These are phyloP conservation scores for Euphorbia celastroides DNA, from an alignment of 441 rosid species.

Conservation along the genomic window DNA sequence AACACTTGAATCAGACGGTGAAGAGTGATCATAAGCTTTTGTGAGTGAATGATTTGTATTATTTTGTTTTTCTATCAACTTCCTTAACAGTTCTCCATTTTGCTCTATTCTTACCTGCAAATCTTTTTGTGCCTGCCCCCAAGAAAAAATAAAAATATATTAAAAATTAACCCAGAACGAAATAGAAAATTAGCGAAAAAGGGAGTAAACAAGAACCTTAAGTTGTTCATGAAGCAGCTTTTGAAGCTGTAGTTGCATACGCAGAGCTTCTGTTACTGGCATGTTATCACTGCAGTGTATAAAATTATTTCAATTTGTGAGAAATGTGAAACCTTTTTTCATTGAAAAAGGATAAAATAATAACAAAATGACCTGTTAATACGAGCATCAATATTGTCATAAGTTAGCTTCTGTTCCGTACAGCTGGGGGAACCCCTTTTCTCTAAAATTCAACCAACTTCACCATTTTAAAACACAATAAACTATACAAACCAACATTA, in stretches of 20 bases:
- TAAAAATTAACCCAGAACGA: too few species aligned
- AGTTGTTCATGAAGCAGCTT: slow-evolving; percentile 32
- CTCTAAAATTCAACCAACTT: slow-evolving; percentile 11
- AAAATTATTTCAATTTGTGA: neutral
- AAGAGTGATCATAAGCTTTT: too few species aligned
- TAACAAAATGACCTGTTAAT: slow-evolving; percentile 15
- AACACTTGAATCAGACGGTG: too few species aligned
- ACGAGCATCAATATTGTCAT: neutral
- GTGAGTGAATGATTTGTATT: neutral
- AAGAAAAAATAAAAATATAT: too few species aligned
- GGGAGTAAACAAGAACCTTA: slow-evolving; percentile 16
- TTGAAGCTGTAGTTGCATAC: slow-evolving; percentile 29
- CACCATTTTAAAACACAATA: too few species aligned
- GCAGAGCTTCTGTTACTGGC: slow-evolving; percentile 20
- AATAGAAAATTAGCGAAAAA: neutral
- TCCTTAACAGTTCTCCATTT: slow-evolving; percentile 25
- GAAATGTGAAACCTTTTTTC: neutral
- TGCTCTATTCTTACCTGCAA: slow-evolving; percentile 28
- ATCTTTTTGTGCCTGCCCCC: slow-evolving; percentile 25
- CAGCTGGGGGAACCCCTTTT: slow-evolving; percentile 11
- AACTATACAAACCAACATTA: too few species aligned
- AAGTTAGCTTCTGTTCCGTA: slow-evolving; percentile 15
- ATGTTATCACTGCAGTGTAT: slow-evolving; percentile 18
- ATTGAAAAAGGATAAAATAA: too few species aligned
- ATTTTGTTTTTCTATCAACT: slow-evolving; percentile 3